Evolutionary conservation across 768 basidiomycete genomes (phyloP), one percentile per base, ranked within the genome.

Genomic region (Lactarius psammicola): DNA sequence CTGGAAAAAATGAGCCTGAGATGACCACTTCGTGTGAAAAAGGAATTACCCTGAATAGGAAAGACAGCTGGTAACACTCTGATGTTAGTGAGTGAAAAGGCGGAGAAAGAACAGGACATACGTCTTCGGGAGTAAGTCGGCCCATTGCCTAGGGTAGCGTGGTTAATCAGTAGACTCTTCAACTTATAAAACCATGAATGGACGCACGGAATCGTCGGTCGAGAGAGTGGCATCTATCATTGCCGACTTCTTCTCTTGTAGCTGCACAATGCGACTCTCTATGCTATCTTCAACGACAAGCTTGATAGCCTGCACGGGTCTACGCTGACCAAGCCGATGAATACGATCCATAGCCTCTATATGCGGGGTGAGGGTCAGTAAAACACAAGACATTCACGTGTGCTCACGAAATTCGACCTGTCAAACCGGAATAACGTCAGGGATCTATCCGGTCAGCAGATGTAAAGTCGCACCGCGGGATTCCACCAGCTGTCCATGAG

Each of bases 401-500:
- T 26, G 81, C 90, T 78, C 75, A 92, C 90, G 90, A 72, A 83
- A 93, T 78, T 92, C 91, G 60, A 92, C 88, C 84, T 85, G 60
- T 11, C 33, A 44, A 65, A 42, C 23, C 42, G 26, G n/a, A 28
- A n/a, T 31, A 20, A 49, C n/a, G 63, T 57, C 53, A 59, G 56
- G 31, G 8, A 51, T 42, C n/a, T 31, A 20, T 26, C 60, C 17
- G 10, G 31, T 56, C 23, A 31, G n/a, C n/a, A 31, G 9, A 15
- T 31, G 28, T 18, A 34, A 44, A 23, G 59, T 65, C 63, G 53
- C 59, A 89, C 92, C n/a, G 94, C 94, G 8, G 95, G 95, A 74
- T 98, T 98, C 95, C 95, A 96, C 94, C 94, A 96, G 69, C 90
- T 92, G 74, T 96, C 96, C 94, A 98, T 96, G 72, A 97, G 84